phyloP scores from a whole-genome alignment of 345 rosid genomes.

The Lepidium africanum region DNA sequence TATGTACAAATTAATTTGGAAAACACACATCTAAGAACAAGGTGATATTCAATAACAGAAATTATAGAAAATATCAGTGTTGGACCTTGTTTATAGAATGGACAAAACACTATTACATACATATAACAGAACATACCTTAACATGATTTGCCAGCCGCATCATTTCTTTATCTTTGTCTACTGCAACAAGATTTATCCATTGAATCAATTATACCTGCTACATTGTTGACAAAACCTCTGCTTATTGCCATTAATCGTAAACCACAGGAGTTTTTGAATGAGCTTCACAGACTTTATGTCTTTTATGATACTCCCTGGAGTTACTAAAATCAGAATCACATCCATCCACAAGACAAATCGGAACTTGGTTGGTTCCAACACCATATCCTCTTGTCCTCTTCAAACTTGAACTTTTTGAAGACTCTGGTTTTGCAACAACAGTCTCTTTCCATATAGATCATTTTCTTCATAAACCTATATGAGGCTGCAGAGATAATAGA shows the following conservation, averaged over 20 bases:
- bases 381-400: slow-evolving; percentile 53
- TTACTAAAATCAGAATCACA: slow-evolving; percentile 64
- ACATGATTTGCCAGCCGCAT: slow-evolving; percentile 51
- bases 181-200: too few species aligned
- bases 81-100: not conserved
- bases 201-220: slow-evolving; percentile 51
- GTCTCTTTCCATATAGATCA: slow-evolving; percentile 47
- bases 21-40: slow-evolving; percentile 10
- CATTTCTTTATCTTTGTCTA: slow-evolving; percentile 68
- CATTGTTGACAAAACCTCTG: slow-evolving; percentile 94
- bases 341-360: slow-evolving; percentile 66
- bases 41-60: not conserved
- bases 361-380: slow-evolving; percentile 37
- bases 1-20: not conserved
- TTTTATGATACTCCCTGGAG: slow-evolving; percentile 70
- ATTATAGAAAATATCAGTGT: not conserved
- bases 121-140: slow-evolving; percentile 45
- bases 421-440: slow-evolving; percentile 28
- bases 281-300: slow-evolving; percentile 87
- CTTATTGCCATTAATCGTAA: slow-evolving; percentile 49
- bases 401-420: slow-evolving; percentile 31
- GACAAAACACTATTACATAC: slow-evolving; percentile 7
- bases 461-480: too few species aligned
- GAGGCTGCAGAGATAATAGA: too few species aligned
- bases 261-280: slow-evolving; percentile 81